Evolutionary conservation across 2,329 filamentous ascomycete species (phyloP).

Genomic region (Phoma sp.): DNA sequence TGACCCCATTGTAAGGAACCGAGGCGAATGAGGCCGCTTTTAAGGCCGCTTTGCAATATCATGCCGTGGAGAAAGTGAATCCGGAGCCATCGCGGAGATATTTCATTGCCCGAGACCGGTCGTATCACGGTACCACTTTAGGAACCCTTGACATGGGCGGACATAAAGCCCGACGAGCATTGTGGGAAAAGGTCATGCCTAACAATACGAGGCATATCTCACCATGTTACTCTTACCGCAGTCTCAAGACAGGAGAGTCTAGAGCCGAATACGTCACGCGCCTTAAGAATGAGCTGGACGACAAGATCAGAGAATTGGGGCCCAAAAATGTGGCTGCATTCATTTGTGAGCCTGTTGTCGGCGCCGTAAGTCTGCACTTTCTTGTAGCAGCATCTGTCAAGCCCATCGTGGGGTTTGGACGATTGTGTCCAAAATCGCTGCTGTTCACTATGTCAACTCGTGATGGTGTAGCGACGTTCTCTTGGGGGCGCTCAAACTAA

Average conservation of each 20-base stretch:
- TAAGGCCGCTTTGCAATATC: slow-evolving; percentile 72
- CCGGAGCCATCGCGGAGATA: slow-evolving; percentile 61
- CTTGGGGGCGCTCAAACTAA: background rate
- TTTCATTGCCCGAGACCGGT: slow-evolving; percentile 69
- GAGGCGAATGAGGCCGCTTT: slow-evolving; percentile 73
- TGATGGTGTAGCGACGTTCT: too few relatives aligned
- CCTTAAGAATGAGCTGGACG: slow-evolving; percentile 69
- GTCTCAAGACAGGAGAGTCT: slow-evolving; percentile 58
- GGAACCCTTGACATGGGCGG: slow-evolving; percentile 70
- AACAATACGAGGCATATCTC: slow-evolving; percentile 66
- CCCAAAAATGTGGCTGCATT: slow-evolving; percentile 73
- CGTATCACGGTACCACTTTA: slow-evolving; percentile 74
- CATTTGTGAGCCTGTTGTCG: slow-evolving; percentile 74
- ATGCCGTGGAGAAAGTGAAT: slow-evolving; percentile 57
- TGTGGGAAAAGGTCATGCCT: slow-evolving; percentile 66
- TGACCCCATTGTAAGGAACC: slow-evolving; percentile 46
- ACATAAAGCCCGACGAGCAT: slow-evolving; percentile 63
- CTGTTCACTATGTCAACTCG: background rate
- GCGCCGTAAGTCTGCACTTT: slow-evolving; percentile 59
- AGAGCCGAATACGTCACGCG: slow-evolving; percentile 65
- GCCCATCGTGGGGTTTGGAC: background rate
- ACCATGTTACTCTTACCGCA: slow-evolving; percentile 70
- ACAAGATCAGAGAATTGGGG: slow-evolving; percentile 67
- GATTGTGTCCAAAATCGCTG: background rate
- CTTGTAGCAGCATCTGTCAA: background rate